Conservation (phyloP, 1,139 yeast genomes). For the Saccharomycopsis hybrid region DNA sequence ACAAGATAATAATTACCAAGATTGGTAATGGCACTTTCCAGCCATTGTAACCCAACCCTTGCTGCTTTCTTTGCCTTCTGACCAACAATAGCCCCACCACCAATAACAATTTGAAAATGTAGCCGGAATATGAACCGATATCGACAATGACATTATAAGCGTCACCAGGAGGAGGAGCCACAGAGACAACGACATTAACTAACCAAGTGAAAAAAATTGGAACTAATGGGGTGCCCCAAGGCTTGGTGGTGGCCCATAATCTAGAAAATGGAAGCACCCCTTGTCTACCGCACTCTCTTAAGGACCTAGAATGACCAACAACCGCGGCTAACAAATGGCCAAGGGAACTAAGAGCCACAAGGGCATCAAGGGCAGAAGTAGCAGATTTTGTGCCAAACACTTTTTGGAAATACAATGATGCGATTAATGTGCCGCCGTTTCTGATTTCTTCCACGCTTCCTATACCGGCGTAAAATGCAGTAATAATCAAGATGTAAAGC, state of each 20-base stretch:
- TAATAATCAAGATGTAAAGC: too few relatives aligned
- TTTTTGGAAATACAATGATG: too few relatives aligned
- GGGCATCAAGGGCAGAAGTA: slow-evolving; percentile 30
- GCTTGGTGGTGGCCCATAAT: slow-evolving; percentile 38
- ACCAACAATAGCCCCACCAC: slow-evolving; percentile 34
- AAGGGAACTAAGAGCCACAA: slow-evolving; percentile 39
- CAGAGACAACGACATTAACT: slow-evolving; percentile 34
- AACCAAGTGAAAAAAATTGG: slow-evolving; percentile 35
- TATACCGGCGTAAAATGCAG: too few relatives aligned
- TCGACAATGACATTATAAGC: slow-evolving; percentile 39
- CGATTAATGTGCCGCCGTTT: too few relatives aligned
- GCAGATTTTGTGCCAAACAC: too few relatives aligned
- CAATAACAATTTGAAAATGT: slow-evolving; percentile 34
- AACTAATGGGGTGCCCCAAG: slow-evolving; percentile 38
- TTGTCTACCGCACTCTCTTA: slow-evolving; percentile 43
- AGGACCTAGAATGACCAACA: slow-evolving; percentile 36
- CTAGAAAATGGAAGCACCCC: slow-evolving; percentile 39
- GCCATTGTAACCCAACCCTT: too few relatives aligned
- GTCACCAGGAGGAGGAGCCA: slow-evolving; percentile 44
- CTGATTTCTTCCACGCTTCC: too few relatives aligned
- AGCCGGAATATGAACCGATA: slow-evolving; percentile 31
- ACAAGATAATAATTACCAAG: too few relatives aligned
- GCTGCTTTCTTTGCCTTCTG: slow-evolving; percentile 31
- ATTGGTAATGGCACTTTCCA: too few relatives aligned
- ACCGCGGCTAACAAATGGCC: slow-evolving; percentile 39